These are phyloP conservation scores for Alternaria sp. DNA, from an alignment of 2,329 filamentous ascomycete species.

Conservation along the genomic window DNA sequence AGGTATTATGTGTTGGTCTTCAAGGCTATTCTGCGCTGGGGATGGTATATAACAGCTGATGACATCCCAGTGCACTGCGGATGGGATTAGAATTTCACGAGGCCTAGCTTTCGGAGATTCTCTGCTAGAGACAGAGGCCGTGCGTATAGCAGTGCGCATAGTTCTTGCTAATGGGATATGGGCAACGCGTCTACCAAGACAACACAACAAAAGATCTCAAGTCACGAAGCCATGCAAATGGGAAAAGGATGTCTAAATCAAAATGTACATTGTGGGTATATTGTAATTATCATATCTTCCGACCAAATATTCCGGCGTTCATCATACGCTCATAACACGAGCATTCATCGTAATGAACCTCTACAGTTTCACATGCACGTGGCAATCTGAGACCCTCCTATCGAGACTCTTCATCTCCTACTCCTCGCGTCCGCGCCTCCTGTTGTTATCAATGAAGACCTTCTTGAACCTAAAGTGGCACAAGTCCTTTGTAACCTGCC, in stretches of 20 bases:
- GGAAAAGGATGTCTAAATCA: background rate
- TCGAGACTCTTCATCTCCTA: background rate
- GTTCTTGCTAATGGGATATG: background rate
- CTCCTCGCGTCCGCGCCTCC: slow-evolving; percentile 12
- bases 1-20: too few relatives aligned
- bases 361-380: background rate
- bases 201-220: background rate
- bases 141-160: background rate
- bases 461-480: slow-evolving; percentile 53
- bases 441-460: slow-evolving; percentile 53
- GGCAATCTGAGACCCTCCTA: background rate
- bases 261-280: background rate
- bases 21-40: too few relatives aligned
- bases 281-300: background rate
- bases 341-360: background rate
- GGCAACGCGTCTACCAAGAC: background rate
- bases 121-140: background rate
- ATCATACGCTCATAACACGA: background rate
- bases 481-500: slow-evolving; percentile 55
- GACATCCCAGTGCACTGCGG: background rate
- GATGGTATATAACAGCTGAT: background rate
- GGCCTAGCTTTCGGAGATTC: background rate
- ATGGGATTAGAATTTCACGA: background rate
- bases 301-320: background rate
- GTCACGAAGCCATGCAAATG: too few relatives aligned